Evolutionary conservation across 2,329 filamentous ascomycete species (phyloP), one percentile per base, ranked within the genome.

Genomic region (Basipetospora chlamydospora): DNA sequence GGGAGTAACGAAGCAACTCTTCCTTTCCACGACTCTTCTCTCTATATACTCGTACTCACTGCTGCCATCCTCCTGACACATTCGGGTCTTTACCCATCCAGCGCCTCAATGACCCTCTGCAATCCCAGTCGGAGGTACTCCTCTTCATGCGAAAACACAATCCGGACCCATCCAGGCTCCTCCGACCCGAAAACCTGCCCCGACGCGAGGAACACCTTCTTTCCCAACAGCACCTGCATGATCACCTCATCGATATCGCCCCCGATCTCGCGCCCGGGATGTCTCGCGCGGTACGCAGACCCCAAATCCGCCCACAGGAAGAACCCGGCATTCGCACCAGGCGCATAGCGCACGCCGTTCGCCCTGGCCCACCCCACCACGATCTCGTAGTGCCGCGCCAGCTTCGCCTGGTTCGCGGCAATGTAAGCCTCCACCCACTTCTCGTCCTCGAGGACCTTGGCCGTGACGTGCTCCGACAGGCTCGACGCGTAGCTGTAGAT

Each of bases 241-340:
- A 59, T 42, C 4, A 41, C 33, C 13, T 47, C 33, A 6, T 49
- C 49, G 5, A 56, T 22, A 26, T 53, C 45, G 11, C 42, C 35
- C 2, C 29, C 22, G n/a, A n/a, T n/a, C 3, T 44, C 43, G 11
- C 35, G 8, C 5, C 35, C 39, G 0, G 39, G 26, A 26, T 49
- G 45, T 1, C 40, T 41, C 26, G 38, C 35, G 13, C 31, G 39
- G 21, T 53, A 59, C 8, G 43, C 47, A 13, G 46, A 44, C 2
- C 57, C 54, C 2, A 74, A 51, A 43, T 72, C 54, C 3, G 66
- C 51, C 66, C 67, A 73, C 1, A 73, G 46, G 44, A 73, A 73
- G 45, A 73, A 71, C 0, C 60, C 67, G 0, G 68, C 67, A 40
- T 70, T 70, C 4, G 53, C 57, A 0, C 64, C 64, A 0, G 56